Conservation (phyloP, 1,139 yeast genomes). For the Taiozyma sp. region DNA sequence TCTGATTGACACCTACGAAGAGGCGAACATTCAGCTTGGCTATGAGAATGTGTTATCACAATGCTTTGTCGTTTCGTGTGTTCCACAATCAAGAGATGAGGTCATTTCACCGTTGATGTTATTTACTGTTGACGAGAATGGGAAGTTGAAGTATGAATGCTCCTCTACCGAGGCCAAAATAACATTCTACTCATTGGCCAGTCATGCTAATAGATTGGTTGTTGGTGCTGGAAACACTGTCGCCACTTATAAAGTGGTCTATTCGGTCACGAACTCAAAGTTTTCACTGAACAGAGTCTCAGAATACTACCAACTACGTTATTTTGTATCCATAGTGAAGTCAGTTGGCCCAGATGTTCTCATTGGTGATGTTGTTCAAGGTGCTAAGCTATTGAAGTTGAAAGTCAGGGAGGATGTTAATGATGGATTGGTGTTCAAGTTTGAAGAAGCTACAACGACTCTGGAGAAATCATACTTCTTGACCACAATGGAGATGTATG, state of each 20-base stretch:
- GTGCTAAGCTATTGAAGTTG: constrained; percentile 10
- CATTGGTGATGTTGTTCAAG: constrained; percentile 17
- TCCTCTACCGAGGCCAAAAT: constrained; percentile 8
- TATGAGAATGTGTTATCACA: constrained; percentile 22
- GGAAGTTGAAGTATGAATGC: constrained; percentile 18
- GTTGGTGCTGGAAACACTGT: constrained; percentile 21
- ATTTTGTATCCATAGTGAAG: constrained; percentile 12
- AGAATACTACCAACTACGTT: constrained; percentile 9
- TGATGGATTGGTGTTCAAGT: constrained; percentile 10
- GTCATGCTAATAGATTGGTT: constrained; percentile 19
- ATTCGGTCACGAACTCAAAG: constrained; percentile 20
- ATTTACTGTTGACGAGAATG: constrained; percentile 22
- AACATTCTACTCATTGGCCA: constrained; percentile 14
- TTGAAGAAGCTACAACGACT: constrained; percentile 4
- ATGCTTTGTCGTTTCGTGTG: constrained; percentile 23
- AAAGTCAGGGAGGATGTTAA: constrained; percentile 11
- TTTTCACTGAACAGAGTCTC: constrained; percentile 17
- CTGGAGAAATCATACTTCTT: constrained; percentile 5
- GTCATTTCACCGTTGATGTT: constrained; percentile 16
- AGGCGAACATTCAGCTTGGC: constrained; percentile 17
- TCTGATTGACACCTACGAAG: constrained; percentile 19
- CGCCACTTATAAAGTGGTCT: constrained; percentile 19
- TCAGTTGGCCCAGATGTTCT: constrained; percentile 17
- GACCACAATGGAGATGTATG: constrained; percentile 12
- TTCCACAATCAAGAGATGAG: constrained; percentile 17